Percentiles rank a stretch among this genome's conserved stretches.
Evolutionary conservation across 116 monocot species (phyloP).

Genomic region (Papilionanthe hybrid): DNA sequence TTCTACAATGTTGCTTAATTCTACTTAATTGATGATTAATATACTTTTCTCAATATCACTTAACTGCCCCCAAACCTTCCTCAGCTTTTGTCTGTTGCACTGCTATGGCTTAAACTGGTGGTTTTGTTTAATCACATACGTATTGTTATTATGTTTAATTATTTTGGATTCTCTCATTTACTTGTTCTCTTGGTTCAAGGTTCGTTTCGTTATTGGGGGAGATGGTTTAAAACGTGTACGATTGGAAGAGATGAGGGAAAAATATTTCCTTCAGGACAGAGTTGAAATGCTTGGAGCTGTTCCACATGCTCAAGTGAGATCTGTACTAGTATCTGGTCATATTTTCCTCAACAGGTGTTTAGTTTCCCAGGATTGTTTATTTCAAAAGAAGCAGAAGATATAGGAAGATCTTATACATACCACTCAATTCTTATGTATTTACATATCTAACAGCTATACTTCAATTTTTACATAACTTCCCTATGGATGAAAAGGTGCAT

Average conservation of each 20-base stretch:
- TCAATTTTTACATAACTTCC: no score
- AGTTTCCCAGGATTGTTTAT: conserved; percentile 2
- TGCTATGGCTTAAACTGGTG: background rate
- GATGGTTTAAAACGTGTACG: conserved; percentile 94
- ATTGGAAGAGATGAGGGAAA: conserved; percentile 97
- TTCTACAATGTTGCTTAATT: background rate
- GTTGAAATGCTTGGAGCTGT: conserved; percentile 96
- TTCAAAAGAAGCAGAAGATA: background rate
- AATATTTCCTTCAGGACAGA: conserved; percentile 90
- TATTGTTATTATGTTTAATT: conserved; percentile 2
- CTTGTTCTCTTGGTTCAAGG: conserved; percentile 29
- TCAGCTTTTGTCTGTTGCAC: background rate
- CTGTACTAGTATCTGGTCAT: conserved; percentile 84
- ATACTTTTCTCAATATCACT: background rate
- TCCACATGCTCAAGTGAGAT: conserved; percentile 90
- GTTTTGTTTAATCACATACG: background rate
- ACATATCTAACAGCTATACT: no score
- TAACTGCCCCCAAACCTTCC: background rate
- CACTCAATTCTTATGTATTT: no score
- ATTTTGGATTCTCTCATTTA: conserved; percentile 10
- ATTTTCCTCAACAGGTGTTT: conserved; percentile 90
- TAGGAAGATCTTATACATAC: no score
- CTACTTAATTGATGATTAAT: background rate
- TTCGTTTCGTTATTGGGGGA: conserved; percentile 90
- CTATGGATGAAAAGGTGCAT: no score